Conservation (phyloP, 768 basidiomycete species). For the Glaciozyma antarctica region DNA sequence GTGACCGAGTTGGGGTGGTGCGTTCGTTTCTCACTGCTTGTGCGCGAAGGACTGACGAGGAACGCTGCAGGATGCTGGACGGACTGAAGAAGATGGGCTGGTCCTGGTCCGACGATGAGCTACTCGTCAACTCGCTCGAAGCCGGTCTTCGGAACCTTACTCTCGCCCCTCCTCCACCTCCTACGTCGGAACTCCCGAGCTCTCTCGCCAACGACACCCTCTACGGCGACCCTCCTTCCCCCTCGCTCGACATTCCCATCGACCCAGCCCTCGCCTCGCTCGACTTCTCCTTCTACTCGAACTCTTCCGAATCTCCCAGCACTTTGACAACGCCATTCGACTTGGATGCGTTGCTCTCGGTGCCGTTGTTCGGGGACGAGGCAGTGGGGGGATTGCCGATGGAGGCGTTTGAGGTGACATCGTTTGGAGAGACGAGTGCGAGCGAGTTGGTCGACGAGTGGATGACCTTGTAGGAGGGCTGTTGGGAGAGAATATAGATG, state of each 20-base stretch:
- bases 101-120: conserved; percentile 16
- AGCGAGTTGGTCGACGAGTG: too few relatives aligned
- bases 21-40: not conserved
- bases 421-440: not conserved
- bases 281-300: not conserved
- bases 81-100: conserved; percentile 28
- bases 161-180: not conserved
- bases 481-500: too few relatives aligned
- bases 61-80: conserved; percentile 11
- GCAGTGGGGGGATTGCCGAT: not conserved
- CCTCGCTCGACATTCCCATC: not conserved
- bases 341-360: conserved; percentile 4
- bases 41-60: not conserved
- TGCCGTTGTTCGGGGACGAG: conserved; percentile 8
- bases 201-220: conserved; percentile 11
- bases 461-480: too few relatives aligned
- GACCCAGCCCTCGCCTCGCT: conserved; percentile 9
- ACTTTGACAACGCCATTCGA: not conserved
- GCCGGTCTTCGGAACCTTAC: conserved; percentile 1
- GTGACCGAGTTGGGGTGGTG: conserved; percentile 13
- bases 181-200: not conserved
- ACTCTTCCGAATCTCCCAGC: too few relatives aligned
- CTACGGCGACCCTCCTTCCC: conserved; percentile 6
- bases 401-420: not conserved
- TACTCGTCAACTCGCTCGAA: conserved; percentile 9